Evolutionary conservation across 805 yeast genomes (phyloP), one percentile per base, ranked within the genome.

Genomic region (Candida pseudoglaebosa): DNA sequence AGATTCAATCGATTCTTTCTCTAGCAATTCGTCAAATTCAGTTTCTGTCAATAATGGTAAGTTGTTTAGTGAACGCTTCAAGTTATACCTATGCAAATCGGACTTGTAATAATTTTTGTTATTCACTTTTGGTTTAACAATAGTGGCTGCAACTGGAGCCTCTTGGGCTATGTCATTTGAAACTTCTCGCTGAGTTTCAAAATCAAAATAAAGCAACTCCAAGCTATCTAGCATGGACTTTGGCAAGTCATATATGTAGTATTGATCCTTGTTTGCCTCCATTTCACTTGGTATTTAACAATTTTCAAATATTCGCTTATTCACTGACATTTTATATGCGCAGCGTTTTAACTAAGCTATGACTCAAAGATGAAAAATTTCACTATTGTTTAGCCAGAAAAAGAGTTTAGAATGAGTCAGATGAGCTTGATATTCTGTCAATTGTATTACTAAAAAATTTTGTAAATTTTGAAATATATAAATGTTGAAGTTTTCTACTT

Each of bases 81-180:
- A 45, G 52, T 86, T 86, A 50, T 70, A 68, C 28, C 77, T 66
- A 50, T 82, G 80, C 16, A 71, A 65, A 48, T 80, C 86, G 0
- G 80, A 65, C 48, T 75, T 78, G 57, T 71, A 80, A 49, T 80
- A 84, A 2, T 52, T 31, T 14, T 15, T 19, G 22, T 38, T 42
- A 16, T 21, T 29, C 5, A 20, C 26, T 6, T 7, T 8, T 21
- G 29, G 26, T 17, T 28, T 32, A 9, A 16, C 13, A 15, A 15
- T 13, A 5, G 14, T n/a, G 15, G 19, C 14, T 33, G 13, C 30
- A 7, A 26, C 15, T 6, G 34, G 9, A 2, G 2, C n/a, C 12
- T 12, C 32, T 26, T 18, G 9, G 5, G 34, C 17, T 6, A 10
- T 30, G 1, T 26, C 30, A 17, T 26, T 8, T 6, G 38, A 20